Evolutionary conservation across 2,329 filamentous ascomycete species (phyloP), one percentile per base, ranked within the genome.

Genomic region (Onygenales sp.): DNA sequence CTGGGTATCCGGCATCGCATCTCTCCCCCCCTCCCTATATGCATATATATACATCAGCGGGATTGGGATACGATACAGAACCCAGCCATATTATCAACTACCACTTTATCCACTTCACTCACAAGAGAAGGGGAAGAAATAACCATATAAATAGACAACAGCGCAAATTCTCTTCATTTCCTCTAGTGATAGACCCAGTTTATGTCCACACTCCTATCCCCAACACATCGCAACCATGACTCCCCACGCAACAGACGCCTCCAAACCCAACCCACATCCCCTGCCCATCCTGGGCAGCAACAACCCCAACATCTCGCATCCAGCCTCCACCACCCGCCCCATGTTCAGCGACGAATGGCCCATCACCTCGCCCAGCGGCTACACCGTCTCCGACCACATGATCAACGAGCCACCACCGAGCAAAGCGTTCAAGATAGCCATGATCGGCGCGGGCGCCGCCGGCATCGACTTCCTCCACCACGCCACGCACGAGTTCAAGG

Each of bases 391-490:
- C 17, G 52, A 58, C 39, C 50, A 58, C 50, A 58, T 58, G 57
- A 46, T 58, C 44, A 55, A 57, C 51, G 57, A 58, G 27, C 54
- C 57, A 13, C 53, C 35, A 14, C 52, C 55, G 5, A 35, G 50
- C 41, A 49, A 49, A 27, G 45, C 56, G 7, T 58, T 61, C 41
- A 58, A 51, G 45, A 56, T 61, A 41, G 54, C 57, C 43, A 57
- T 61, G 54, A 53, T 59, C 2, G 59, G 59, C 4, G 57, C 57
- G 3, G 59, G 59, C 0, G 55, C 53, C 10, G 53, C 57, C 5
- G 59, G 59, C 31, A 60, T 61, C 42, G 57, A 59, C 39, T 61
- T 61, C 43, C 41, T 60, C 11, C 56, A 59, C 41, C 58, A 58
- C 45, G 59, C 56, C 11, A 38, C 38, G 8, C 38, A 17, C 13